Base-by-base conservation (phyloP, 164 flowering plant species). In the Umbilicus rupestris region DNA sequence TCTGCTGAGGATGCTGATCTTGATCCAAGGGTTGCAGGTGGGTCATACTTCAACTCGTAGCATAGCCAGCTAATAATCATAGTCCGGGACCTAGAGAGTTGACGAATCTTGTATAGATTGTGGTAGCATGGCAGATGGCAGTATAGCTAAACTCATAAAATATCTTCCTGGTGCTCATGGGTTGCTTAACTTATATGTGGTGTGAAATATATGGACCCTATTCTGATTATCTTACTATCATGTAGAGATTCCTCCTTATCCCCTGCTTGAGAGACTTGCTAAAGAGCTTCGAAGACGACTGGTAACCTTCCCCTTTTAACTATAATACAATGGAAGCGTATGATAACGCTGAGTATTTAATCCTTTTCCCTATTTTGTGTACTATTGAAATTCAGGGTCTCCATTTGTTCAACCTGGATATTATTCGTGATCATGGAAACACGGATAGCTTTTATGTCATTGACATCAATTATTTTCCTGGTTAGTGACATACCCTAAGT, bases 1-100 rank as follows among this genome's bases (percentile, higher is more conserved):
- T 88, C 94, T 66, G 97, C 97, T 20, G 97, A 94, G 75, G 88
- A 85, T 64, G 96, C 99, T 44, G 97, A 94, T 78, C 74, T 94
- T 63, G 99, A 91, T 55, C 97, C 99, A 45, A 37, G 70, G 59
- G 76, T 94, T 77, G 97, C 84, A 70, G 99, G 99, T 94, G 63
- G 78, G 85, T 26, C 73, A 45, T 5, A 35, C 39, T 3, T 41
- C 44, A 41, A 41, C 44, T 41, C 44, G 10, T 7, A 6, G 12
- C 7, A 41, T 9, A 9, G 44, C 44, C 44, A 41, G 10, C 44
- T 41, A 10, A 41, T 41, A 10, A 6, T 41, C n/a, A n/a, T n/a
- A n/a, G n/a, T n/a, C n/a, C n/a, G 15, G 44, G 44, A 14, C 44
- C 44, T 14, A 12, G 44, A 41, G 10, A 3, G 10, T 3, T 41